Evolutionary conservation across 768 basidiomycete genomes (phyloP), one percentile per base, ranked within the genome.

Genomic region (Leccinum olivaceopallidum): DNA sequence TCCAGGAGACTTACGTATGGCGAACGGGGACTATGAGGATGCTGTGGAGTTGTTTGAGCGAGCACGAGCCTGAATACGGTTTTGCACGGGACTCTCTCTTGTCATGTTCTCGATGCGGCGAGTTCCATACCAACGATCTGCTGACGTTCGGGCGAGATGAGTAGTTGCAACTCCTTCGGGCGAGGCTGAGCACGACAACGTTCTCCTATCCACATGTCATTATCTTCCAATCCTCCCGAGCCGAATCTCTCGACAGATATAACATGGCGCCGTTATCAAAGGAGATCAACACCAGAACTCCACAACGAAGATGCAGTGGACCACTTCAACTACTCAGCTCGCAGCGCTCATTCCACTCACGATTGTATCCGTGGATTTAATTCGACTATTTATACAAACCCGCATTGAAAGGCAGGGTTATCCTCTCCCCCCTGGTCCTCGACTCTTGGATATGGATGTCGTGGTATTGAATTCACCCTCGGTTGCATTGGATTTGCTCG

Each of bases 401-500:
- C 60, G 50, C 44, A 49, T 60, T 49, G 47, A 69, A 39, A 54
- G 64, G 18, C 57, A 60, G 24, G 67, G 60, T 3, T 55, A 55
- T 48, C 50, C 64, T 58, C 47, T 66, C 2, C 69, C 69, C 24
- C 64, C 69, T 50, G 68, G 69, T 47, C 68, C 66, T 14, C 76
- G 76, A 28, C 71, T 81, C n/a, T 78, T 81, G 64, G 82, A 79
- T 57, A 74, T 75, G 47, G 73, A 71, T 16, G 74, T 79, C 18
- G 69, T 85, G 28, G 67, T 85, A 56, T 65, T 85, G 37, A 85
- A 81, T 65, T 74, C 76, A 14, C 69, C 68, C 24, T 76, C 77
- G 56, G 76, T 73, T 14, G 78, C 76, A 2, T 62, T 71, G 22
- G 82, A 83, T 44, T 74, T 86, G 3, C 71, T 86, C 37, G 81